Evolutionary conservation across 73 alveolate genomes (phyloP).

Genomic region (Paramecium biaurelia): DNA sequence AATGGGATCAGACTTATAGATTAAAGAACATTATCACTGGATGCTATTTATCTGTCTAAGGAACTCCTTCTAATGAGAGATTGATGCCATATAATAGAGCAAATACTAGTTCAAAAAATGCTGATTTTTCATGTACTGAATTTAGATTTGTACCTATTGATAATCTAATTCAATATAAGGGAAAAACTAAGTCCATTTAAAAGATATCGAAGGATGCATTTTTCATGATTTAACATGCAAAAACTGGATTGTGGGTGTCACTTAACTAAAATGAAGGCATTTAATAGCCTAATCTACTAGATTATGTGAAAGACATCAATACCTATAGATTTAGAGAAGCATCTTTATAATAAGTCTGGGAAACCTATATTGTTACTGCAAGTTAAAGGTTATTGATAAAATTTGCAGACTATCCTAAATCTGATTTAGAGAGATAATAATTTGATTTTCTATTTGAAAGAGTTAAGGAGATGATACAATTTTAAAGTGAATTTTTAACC

Average conservation of each 20-base stretch:
- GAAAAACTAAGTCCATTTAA: constrained; percentile 14
- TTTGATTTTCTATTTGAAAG: neutral
- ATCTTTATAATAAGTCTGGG: constrained; percentile 50
- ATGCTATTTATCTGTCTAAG: constrained; percentile 28
- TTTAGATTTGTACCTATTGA: constrained; percentile 56
- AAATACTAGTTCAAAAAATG: neutral
- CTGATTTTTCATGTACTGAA: neutral
- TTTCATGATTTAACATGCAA: constrained; percentile 41
- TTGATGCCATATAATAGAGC: neutral
- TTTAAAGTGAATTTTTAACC: neutral
- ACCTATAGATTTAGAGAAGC: constrained; percentile 63
- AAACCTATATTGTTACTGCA: constrained; percentile 14
- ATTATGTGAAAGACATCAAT: constrained; percentile 40
- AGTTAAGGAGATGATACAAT: neutral
- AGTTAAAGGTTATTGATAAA: neutral
- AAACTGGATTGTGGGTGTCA: constrained; percentile 37
- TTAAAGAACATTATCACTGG: constrained; percentile 54
- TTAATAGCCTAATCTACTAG: neutral
- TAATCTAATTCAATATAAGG: constrained; percentile 26
- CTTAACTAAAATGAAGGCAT: neutral
- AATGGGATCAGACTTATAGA: constrained; percentile 57
- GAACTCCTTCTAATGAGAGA: neutral
- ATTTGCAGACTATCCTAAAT: neutral
- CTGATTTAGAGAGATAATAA: neutral
- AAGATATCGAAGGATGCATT: constrained; percentile 57